phyloP scores from a whole-genome alignment of 768 basidiomycete genomes.

The Lanmaoa rubissima region DNA sequence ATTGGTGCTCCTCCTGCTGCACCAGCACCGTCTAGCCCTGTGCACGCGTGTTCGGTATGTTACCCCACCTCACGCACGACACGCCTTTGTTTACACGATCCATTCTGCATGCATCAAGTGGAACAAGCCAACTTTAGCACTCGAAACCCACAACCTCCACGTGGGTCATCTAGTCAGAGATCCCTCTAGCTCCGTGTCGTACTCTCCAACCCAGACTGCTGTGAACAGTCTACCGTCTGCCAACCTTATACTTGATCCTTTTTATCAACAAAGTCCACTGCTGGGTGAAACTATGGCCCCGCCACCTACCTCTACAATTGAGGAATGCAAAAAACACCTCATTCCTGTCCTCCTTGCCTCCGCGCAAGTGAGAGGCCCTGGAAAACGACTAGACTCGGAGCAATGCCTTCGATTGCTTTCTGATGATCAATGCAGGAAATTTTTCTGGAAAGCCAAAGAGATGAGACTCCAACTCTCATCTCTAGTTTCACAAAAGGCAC shows the following conservation, averaged over 20 bases:
- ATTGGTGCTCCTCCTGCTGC: constrained; percentile 6
- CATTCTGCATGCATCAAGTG: constrained; percentile 1
- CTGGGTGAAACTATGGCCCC: constrained; percentile 7
- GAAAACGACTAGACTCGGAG: constrained; percentile 11
- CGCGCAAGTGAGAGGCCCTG: constrained; percentile 15
- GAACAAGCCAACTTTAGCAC: constrained; percentile 7
- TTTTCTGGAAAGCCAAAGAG: constrained; percentile 24
- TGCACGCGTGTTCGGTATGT: constrained; percentile 22
- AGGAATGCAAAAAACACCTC: constrained; percentile 28
- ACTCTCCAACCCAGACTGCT: constrained; percentile 13
- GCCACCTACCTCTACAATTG: constrained; percentile 15
- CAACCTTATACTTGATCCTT: background rate
- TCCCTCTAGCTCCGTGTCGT: background rate
- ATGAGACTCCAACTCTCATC: constrained; percentile 25
- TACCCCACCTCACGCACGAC: background rate
- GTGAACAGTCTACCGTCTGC: constrained; percentile 9
- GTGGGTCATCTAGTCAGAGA: constrained; percentile 3
- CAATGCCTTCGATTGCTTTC: constrained; percentile 27
- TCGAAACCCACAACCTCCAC: constrained; percentile 16
- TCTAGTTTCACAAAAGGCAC: constrained; percentile 3
- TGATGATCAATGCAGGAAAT: constrained; percentile 23
- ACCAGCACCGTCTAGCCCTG: background rate
- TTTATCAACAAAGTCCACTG: background rate
- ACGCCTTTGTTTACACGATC: constrained; percentile 4
- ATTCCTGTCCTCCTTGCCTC: constrained; percentile 24